Evolutionary conservation across 306 rosid species (phyloP), one percentile per base, ranked within the genome.

Genomic region (Rosa persica): DNA sequence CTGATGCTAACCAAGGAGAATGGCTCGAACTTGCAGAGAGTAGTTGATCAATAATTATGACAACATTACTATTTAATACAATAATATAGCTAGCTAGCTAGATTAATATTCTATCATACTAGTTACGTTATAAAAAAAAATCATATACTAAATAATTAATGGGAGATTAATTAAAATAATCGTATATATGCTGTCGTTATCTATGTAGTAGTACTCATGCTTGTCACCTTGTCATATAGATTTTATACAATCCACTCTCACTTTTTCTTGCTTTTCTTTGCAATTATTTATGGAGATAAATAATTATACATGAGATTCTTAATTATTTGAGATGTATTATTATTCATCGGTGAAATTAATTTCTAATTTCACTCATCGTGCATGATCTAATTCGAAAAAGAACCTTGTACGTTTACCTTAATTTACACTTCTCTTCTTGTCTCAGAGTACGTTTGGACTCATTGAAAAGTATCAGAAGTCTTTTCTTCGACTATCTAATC

Each of bases 11-110:
- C 12, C 74, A 27, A 40, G 70, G 67, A 62, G 79, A 75, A 8
- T 62, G 71, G 72, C 71, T 61, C 36, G 61, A 36, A 16, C 71
- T 66, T 66, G 72, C 12, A 61, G 55, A 42, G 69, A 75, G 46
- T 75, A 17, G 34, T 46, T 73, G 46, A 54, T 52, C 42, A 72
- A 61, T 61, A 25, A 61, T 27, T 25, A 54, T 54, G 11, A 20
- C 34, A 30, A n/a, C n/a, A n/a, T n/a, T n/a, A n/a, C n/a, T n/a
- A n/a, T n/a, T n/a, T n/a, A 52, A 5, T 6, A 52, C 20, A 30
- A 30, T 30, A 15, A 5, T 48, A 48, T 6, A 52, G 57, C 57
- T 19, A 54, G 6, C 62, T 55, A 55, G 62, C 27, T 55, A 3
- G 62, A 52, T 52, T 52, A 48, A 48, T 48, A 47, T 47, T 0